Evolutionary conservation across 257 asterid genomes (phyloP).

Genomic region (Penstemon eatonii): DNA sequence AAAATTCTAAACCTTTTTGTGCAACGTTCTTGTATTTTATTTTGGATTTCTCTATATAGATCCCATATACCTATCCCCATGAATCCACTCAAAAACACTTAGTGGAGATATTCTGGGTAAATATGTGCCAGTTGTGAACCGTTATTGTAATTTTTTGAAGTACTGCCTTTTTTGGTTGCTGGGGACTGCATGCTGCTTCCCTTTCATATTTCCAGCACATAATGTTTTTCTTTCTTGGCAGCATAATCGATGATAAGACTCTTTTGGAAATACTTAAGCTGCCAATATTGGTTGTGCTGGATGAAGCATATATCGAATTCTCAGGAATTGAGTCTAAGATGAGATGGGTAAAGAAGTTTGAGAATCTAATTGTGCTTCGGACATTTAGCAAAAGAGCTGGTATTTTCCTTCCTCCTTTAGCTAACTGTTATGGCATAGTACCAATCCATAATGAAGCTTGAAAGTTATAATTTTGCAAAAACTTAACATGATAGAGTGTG

Average conservation of each 20-base stretch:
- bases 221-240: constrained; percentile 29
- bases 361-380: constrained; percentile 91
- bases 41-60: too few relatives aligned
- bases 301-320: constrained; percentile 95
- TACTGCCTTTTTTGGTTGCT: too few relatives aligned
- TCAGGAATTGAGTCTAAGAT: constrained; percentile 84
- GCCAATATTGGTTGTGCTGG: constrained; percentile 88
- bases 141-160: too few relatives aligned
- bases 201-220: not conserved
- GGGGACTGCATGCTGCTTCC: too few relatives aligned
- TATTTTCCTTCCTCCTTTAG: constrained; percentile 29
- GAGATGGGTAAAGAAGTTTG: constrained; percentile 96
- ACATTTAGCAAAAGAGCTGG: constrained; percentile 99
- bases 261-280: constrained; percentile 68
- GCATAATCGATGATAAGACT: constrained; percentile 75
- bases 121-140: too few relatives aligned
- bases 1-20: too few relatives aligned
- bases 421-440: not conserved
- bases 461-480: not conserved
- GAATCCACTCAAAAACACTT: too few relatives aligned
- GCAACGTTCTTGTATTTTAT: too few relatives aligned
- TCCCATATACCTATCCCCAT: too few relatives aligned
- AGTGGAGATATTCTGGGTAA: too few relatives aligned
- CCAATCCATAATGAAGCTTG: too few relatives aligned
- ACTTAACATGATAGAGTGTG: not conserved